Percentiles rank a stretch among this genome's conserved stretches.
phyloP scores from a whole-genome alignment of 768 basidiomycete genomes.

The Lactarius quietus region DNA sequence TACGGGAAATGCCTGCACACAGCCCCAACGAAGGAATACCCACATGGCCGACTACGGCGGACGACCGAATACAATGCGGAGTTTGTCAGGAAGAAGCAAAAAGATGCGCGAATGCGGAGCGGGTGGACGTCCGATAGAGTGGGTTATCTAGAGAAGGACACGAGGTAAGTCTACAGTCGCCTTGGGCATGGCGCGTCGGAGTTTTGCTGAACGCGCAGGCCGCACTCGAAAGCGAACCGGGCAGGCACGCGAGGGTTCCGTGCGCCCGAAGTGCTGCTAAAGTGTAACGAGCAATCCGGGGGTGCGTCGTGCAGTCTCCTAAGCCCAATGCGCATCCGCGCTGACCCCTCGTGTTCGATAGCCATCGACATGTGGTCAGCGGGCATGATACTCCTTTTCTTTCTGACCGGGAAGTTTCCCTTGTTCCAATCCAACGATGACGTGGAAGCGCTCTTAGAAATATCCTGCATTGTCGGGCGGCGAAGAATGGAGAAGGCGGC shows the following conservation, averaged over 20 bases:
- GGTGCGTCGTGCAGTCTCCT: conserved; percentile 47
- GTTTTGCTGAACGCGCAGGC: conserved; percentile 40
- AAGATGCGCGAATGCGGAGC: conserved; percentile 55
- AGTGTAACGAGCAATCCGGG: conserved; percentile 89
- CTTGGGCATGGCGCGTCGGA: background rate
- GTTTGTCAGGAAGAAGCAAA: conserved; percentile 54
- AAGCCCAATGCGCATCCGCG: background rate
- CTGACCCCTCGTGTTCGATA: conserved; percentile 35
- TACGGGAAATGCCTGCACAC: conserved; percentile 77
- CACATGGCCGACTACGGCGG: conserved; percentile 61
- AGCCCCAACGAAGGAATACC: conserved; percentile 50
- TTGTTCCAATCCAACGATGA: conserved; percentile 93
- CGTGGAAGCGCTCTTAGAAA: conserved; percentile 93
- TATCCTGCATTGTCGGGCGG: conserved; percentile 81
- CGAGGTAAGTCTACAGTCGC: conserved; percentile 44
- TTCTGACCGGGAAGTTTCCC: conserved; percentile 89
- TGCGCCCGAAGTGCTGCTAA: conserved; percentile 93
- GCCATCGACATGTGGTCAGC: conserved; percentile 97
- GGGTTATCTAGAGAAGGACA: conserved; percentile 74
- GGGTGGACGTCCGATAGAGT: conserved; percentile 59
- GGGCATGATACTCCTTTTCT: conserved; percentile 89
- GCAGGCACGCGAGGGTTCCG: conserved; percentile 97
- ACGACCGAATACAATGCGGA: conserved; percentile 46
- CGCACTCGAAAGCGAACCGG: conserved; percentile 87
- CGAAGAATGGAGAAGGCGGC: conserved; percentile 82